Evolutionary conservation across 352 stramenopile species (phyloP).

Genomic region (Phytophthora aleatoria): DNA sequence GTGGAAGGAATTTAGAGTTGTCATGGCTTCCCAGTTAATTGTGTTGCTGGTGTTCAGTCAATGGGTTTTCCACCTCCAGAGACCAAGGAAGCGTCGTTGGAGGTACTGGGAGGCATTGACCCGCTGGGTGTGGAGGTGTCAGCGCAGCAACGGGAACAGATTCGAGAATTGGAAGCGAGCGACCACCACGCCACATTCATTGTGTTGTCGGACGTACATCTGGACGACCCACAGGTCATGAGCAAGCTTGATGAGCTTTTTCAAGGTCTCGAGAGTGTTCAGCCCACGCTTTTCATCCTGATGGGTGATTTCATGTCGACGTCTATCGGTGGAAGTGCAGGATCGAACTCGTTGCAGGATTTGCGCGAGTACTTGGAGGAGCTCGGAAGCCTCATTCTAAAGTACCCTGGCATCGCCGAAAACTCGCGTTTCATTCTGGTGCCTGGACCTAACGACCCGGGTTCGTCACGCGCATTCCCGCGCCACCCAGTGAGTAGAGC

Average conservation of each 20-base stretch:
- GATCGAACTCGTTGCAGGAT: slow-evolving; percentile 74
- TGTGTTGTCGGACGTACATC: slow-evolving; percentile 92
- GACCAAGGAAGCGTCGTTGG: slow-evolving; percentile 71
- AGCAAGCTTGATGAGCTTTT: slow-evolving; percentile 91
- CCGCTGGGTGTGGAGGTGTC: slow-evolving; percentile 85
- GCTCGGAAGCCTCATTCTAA: slow-evolving; percentile 89
- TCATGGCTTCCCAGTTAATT: background rate
- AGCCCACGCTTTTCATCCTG: slow-evolving; percentile 90
- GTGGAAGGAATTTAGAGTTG: background rate
- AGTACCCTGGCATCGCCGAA: slow-evolving; percentile 81
- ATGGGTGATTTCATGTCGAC: slow-evolving; percentile 94
- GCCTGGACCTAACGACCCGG: slow-evolving; percentile 92
- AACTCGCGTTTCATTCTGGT: slow-evolving; percentile 92
- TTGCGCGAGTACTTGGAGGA: slow-evolving; percentile 90
- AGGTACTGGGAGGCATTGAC: slow-evolving; percentile 79
- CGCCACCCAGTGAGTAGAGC: slow-evolving; percentile 62
- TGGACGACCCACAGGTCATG: slow-evolving; percentile 93
- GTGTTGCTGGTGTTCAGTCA: slow-evolving; percentile 45
- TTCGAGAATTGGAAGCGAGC: slow-evolving; percentile 74
- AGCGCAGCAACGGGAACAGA: slow-evolving; percentile 78
- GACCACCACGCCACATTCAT: slow-evolving; percentile 92
- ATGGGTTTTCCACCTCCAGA: slow-evolving; percentile 93
- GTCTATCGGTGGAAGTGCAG: slow-evolving; percentile 70
- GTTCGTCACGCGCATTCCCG: slow-evolving; percentile 80
- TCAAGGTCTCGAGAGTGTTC: slow-evolving; percentile 78